Conservation (phyloP, 2,329 filamentous ascomycete species). For the Beauveria bassiana region DNA sequence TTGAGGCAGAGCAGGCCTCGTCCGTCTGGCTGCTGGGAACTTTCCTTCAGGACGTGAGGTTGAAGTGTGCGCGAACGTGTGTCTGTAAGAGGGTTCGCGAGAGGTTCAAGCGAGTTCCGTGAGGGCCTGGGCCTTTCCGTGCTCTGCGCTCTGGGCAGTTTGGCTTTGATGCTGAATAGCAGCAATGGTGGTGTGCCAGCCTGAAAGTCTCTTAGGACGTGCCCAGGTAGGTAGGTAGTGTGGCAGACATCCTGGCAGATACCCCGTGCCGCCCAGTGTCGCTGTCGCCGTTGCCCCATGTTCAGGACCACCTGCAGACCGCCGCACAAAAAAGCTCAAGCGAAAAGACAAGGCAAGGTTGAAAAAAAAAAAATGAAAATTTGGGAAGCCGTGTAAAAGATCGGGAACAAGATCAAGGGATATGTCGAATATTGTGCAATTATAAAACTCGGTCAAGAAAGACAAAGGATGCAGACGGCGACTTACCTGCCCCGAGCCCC, state of each 20-base stretch:
- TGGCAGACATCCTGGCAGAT: not conserved
- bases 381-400: not conserved
- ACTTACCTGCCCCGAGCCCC: conserved; percentile 3
- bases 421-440: not conserved
- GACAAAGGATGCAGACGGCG: not conserved
- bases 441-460: not conserved
- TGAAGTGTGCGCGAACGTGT: not conserved
- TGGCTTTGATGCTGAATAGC: not conserved
- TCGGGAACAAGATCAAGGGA: not conserved
- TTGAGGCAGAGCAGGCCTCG: not conserved
- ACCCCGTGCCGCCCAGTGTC: not conserved
- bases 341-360: conserved; percentile 4
- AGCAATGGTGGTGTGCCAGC: not conserved
- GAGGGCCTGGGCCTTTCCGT: not conserved
- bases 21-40: not conserved
- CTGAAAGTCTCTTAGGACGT: not conserved
- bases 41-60: not conserved
- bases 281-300: not conserved
- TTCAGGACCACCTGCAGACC: conserved; percentile 1
- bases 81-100: not conserved
- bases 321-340: conserved; percentile 8
- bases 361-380: not conserved
- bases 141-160: not conserved
- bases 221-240: not conserved
- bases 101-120: not conserved